A percentile compares a stretch with the other conserved stretches of the same genome.
These are phyloP conservation scores for Gaeumannomyces sp. DNA, from an alignment of 2,329 filamentous ascomycete genomes.

Conservation along the genomic window DNA sequence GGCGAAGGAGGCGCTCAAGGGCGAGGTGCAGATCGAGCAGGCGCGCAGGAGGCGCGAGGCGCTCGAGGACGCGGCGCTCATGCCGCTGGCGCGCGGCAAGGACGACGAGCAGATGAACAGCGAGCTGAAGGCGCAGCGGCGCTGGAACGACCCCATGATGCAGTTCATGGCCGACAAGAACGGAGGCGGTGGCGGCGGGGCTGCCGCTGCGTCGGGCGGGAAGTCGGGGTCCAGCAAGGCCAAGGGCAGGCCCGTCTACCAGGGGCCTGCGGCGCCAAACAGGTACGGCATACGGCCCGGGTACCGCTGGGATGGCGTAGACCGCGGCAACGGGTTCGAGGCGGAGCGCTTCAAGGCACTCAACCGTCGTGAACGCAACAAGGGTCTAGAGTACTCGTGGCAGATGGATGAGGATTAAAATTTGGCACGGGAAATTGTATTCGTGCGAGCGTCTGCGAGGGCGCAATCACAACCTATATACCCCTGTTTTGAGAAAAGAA, in stretches of 20 bases:
- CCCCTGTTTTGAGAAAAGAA: not conserved
- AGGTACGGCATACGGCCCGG: conserved; percentile 89
- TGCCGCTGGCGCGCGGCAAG: conserved; percentile 71
- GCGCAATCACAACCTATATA: not conserved
- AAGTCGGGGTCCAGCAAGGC: conserved; percentile 22
- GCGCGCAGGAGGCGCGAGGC: conserved; percentile 58
- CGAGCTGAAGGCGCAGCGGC: conserved; percentile 65
- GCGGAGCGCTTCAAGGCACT: conserved; percentile 84
- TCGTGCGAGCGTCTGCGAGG: not conserved
- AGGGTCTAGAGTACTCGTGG: conserved; percentile 85
- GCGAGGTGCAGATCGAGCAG: conserved; percentile 74
- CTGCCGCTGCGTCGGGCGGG: not conserved
- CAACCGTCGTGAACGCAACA: conserved; percentile 69
- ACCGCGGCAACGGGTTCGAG: conserved; percentile 90
- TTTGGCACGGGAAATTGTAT: conserved; percentile 1
- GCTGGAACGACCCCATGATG: conserved; percentile 94
- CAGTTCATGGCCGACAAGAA: conserved; percentile 59
- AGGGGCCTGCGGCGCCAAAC: conserved; percentile 79
- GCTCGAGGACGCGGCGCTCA: conserved; percentile 73
- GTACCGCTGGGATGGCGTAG: conserved; percentile 94
- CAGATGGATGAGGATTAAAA: conserved; percentile 64
- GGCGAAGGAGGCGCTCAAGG: conserved; percentile 66
- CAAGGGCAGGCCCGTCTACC: conserved; percentile 58
- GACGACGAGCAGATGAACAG: conserved; percentile 84
- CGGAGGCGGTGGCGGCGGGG: conserved; percentile 21